Conservation (phyloP, 305 asterid species). For the Solanum hybrid region DNA sequence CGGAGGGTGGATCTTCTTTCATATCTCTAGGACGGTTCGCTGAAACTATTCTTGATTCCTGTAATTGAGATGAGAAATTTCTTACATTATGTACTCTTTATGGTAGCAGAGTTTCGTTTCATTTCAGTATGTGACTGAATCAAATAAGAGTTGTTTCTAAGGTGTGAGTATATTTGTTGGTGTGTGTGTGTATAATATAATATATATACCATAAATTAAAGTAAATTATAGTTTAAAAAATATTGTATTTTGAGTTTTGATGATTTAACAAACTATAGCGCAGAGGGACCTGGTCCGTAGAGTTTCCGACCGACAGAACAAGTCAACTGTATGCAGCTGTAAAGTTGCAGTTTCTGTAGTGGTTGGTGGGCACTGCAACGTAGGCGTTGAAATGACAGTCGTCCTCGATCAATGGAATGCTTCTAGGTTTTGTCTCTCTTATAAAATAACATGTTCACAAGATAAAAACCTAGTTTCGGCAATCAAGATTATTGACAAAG, state of each 20-base stretch:
- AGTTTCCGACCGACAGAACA: not conserved
- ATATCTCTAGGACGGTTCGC: not conserved
- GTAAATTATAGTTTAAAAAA: too few species aligned
- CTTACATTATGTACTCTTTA: not conserved
- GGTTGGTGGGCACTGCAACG: too few species aligned
- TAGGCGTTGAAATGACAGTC: too few species aligned
- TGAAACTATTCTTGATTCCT: not conserved
- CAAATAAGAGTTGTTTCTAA: not conserved
- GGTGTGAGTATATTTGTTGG: too few species aligned
- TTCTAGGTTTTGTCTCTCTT: not conserved
- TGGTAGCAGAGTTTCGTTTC: not conserved
- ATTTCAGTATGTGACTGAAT: not conserved
- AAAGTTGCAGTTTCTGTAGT: too few species aligned
- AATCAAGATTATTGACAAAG: not conserved
- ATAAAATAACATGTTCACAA: not conserved
- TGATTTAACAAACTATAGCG: not conserved
- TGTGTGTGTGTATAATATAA: too few species aligned
- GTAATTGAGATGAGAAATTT: not conserved
- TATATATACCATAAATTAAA: too few species aligned
- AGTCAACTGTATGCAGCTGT: not conserved
- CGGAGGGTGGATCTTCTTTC: not conserved
- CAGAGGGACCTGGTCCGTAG: not conserved
- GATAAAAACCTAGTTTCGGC: not conserved
- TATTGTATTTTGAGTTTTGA: not conserved
- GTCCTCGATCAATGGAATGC: not conserved